phyloP scores from a whole-genome alignment of 805 yeast species.

The Starmerella powellii region DNA sequence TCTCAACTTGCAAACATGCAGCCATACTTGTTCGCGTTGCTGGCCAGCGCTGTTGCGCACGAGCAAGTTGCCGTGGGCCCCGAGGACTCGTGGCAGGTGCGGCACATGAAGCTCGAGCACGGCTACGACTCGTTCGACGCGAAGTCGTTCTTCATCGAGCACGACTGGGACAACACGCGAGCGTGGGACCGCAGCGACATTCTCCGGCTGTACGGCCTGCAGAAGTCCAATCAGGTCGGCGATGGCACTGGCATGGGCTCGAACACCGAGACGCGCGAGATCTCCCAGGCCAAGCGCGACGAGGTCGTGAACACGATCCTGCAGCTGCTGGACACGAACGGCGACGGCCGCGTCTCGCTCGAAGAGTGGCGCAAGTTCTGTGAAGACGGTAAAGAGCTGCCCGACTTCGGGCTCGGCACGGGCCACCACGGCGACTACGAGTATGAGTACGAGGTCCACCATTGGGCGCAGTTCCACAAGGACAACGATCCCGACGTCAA shows the following conservation, averaged over 20 bases:
- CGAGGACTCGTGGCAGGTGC: conserved; percentile 28
- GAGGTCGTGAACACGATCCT: conserved; percentile 47
- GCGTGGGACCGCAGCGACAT: conserved; percentile 59
- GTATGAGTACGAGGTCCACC: conserved; percentile 85
- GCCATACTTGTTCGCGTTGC: neutral
- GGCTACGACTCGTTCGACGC: conserved; percentile 62
- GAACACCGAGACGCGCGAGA: conserved; percentile 49
- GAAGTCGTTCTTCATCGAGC: conserved; percentile 63
- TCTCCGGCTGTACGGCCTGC: conserved; percentile 67
- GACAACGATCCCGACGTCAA: conserved; percentile 71
- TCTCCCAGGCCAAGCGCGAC: conserved; percentile 42
- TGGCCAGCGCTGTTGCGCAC: conserved; percentile 12
- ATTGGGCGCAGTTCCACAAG: conserved; percentile 59
- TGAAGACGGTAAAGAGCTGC: conserved; percentile 55
- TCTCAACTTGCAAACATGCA: neutral
- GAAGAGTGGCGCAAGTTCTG: conserved; percentile 62
- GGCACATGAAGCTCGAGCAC: conserved; percentile 87
- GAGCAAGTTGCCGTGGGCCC: conserved; percentile 11
- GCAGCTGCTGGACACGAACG: conserved; percentile 49
- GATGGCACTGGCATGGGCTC: conserved; percentile 83
- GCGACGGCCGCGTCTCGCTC: conserved; percentile 50
- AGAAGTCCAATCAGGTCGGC: conserved; percentile 62
- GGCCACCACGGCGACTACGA: conserved; percentile 94
- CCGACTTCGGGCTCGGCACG: conserved; percentile 86
- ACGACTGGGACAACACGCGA: conserved; percentile 46